Conservation (phyloP, 805 yeast genomes). For the Lipomyces chichibuensis region DNA sequence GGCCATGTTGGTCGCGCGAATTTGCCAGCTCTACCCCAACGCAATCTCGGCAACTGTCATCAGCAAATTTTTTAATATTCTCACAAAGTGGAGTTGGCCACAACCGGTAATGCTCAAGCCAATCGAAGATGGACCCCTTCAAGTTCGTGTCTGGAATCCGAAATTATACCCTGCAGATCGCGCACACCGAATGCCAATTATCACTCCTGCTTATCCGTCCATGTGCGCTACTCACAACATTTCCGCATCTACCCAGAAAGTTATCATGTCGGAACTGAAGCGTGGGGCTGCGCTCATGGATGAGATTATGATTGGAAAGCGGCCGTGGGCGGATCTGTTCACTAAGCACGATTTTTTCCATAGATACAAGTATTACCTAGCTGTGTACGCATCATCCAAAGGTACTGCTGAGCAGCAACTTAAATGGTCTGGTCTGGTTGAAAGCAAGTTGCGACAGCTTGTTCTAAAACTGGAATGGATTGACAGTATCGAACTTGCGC, state of each 20-base stretch:
- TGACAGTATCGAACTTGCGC: constrained; percentile 79
- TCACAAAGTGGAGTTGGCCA: constrained; percentile 96
- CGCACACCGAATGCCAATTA: constrained; percentile 93
- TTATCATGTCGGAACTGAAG: constrained; percentile 75
- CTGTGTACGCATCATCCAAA: constrained; percentile 75
- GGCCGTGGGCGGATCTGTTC: constrained; percentile 75
- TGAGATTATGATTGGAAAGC: constrained; percentile 64
- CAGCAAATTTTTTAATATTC: constrained; percentile 83
- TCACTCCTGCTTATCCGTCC: constrained; percentile 97
- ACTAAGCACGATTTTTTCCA: constrained; percentile 79
- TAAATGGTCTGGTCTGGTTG: constrained; percentile 92
- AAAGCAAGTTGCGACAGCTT: constrained; percentile 77
- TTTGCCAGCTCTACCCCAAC: constrained; percentile 94
- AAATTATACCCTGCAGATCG: constrained; percentile 85
- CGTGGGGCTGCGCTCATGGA: constrained; percentile 75
- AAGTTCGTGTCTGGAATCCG: constrained; percentile 97
- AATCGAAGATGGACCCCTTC: constrained; percentile 96
- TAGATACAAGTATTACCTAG: constrained; percentile 82
- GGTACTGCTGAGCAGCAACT: constrained; percentile 79
- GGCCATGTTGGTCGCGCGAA: constrained; percentile 99
- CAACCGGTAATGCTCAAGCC: constrained; percentile 92
- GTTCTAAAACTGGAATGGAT: constrained; percentile 81
- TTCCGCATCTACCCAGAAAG: constrained; percentile 80
- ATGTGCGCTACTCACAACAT: constrained; percentile 99
- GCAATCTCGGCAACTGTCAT: constrained; percentile 91